These are phyloP conservation scores for Geotrichum citri-aurantii DNA, from an alignment of 1,139 yeast genomes.

Conservation along the genomic window DNA sequence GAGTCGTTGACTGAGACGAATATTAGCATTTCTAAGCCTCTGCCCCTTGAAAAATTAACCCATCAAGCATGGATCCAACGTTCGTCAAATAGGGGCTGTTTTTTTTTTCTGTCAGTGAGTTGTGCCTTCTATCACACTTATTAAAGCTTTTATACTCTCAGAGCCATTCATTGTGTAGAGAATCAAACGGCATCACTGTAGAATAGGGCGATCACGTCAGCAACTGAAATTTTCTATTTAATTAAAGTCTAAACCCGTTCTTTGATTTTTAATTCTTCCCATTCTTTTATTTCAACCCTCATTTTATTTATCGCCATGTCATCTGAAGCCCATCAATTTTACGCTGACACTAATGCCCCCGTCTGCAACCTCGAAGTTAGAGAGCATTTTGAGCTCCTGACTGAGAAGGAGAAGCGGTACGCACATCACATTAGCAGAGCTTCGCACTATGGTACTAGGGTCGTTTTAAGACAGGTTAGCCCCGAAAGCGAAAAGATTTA, in stretches of 20 bases:
- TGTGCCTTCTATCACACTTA: not conserved
- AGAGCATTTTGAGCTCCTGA: constrained; percentile 45
- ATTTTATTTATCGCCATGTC: not conserved
- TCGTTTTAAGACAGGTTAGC: constrained; percentile 75
- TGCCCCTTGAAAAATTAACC: not conserved
- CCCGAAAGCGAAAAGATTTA: constrained; percentile 72
- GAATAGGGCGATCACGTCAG: constrained; percentile 3
- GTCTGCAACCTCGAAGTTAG: constrained; percentile 31
- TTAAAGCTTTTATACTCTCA: not conserved
- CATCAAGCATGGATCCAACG: not conserved
- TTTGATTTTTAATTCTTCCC: not conserved
- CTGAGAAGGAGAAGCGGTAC: constrained; percentile 54
- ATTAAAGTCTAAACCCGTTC: not conserved
- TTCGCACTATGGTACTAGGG: constrained; percentile 75
- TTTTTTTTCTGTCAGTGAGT: not conserved
- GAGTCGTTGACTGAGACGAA: too few relatives aligned
- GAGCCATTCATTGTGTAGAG: not conserved
- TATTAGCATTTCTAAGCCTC: too few relatives aligned
- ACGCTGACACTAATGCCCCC: constrained; percentile 49
- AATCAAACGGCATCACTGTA: not conserved
- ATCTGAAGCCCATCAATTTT: constrained; percentile 13
- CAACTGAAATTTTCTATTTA: not conserved
- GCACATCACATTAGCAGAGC: constrained; percentile 73
- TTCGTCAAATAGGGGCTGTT: not conserved
- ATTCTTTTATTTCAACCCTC: not conserved